Evolutionary conservation across 1,139 yeast species (phyloP).

Genomic region (Geotrichum macrosporum): DNA sequence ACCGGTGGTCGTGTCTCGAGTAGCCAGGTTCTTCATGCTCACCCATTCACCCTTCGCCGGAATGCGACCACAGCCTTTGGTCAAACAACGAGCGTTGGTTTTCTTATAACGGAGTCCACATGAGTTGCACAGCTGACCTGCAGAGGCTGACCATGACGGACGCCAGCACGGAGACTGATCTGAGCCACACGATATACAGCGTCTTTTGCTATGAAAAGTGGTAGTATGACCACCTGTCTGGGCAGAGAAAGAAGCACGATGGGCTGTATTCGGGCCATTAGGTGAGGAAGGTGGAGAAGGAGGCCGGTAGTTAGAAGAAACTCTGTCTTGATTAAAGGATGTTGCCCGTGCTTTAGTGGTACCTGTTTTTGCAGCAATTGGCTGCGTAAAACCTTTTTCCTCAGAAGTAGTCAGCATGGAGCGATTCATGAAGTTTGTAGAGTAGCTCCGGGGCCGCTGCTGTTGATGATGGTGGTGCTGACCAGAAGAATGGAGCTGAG

Average conservation of each 20-base stretch:
- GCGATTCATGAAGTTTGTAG: not conserved
- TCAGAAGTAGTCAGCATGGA: not conserved
- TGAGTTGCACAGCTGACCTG: slow-evolving; percentile 92
- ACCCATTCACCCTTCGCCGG: slow-evolving; percentile 98
- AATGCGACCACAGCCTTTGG: slow-evolving; percentile 69
- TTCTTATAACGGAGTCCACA: slow-evolving; percentile 94
- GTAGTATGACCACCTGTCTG: slow-evolving; percentile 10
- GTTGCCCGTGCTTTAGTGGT: slow-evolving; percentile 3
- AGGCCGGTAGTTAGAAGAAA: slow-evolving; percentile 10
- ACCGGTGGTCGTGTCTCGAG: slow-evolving; percentile 45
- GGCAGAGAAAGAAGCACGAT: slow-evolving; percentile 11
- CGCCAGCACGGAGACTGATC: slow-evolving; percentile 98
- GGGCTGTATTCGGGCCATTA: slow-evolving; percentile 18
- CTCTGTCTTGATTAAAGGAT: slow-evolving; percentile 2
- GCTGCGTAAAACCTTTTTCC: not conserved
- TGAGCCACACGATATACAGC: slow-evolving; percentile 87
- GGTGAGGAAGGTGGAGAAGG: slow-evolving; percentile 18
- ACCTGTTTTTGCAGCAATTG: not conserved
- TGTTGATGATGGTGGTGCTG: no score
- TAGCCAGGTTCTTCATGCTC: slow-evolving; percentile 71
- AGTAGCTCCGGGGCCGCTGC: slow-evolving; percentile 7
- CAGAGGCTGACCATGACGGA: slow-evolving; percentile 86
- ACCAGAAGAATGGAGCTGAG: not conserved
- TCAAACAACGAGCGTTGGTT: slow-evolving; percentile 85
- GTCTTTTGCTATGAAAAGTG: slow-evolving; percentile 24